Conservation (phyloP, 2,329 filamentous ascomycete species). For the Epichloe sylvatica region DNA sequence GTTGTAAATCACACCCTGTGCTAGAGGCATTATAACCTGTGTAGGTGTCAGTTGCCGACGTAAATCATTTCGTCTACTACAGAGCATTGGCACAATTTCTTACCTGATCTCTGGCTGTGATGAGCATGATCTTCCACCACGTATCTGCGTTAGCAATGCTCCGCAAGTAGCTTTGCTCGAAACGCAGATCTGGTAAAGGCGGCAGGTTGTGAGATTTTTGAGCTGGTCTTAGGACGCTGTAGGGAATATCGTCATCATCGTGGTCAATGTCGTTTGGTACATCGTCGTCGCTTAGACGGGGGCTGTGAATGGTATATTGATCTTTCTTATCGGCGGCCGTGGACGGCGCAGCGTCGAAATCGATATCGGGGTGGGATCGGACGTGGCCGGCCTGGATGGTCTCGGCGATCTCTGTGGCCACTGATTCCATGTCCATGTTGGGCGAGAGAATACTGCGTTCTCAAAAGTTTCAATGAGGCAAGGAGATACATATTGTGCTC, state of each 20-base stretch:
- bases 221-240: slow-evolving; percentile 46
- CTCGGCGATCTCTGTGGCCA: slow-evolving; percentile 56
- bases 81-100: not conserved
- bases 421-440: slow-evolving; percentile 42
- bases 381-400: slow-evolving; percentile 71
- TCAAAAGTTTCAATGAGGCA: not conserved
- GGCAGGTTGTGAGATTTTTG: slow-evolving; percentile 35
- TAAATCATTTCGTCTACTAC: no score
- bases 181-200: slow-evolving; percentile 75
- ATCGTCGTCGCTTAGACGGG: slow-evolving; percentile 12
- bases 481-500: not conserved
- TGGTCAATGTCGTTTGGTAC: slow-evolving; percentile 28
- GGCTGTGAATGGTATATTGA: slow-evolving; percentile 13
- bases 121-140: slow-evolving; percentile 66
- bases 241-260: slow-evolving; percentile 54
- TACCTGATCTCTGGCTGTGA: slow-evolving; percentile 84
- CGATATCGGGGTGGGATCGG: slow-evolving; percentile 54
- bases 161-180: slow-evolving; percentile 94
- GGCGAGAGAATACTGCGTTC: not conserved
- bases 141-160: slow-evolving; percentile 70
- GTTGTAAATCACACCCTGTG: slow-evolving; percentile 83
- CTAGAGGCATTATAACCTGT: slow-evolving; percentile 70
- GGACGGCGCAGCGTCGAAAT: slow-evolving; percentile 67
- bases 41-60: slow-evolving; percentile 4
- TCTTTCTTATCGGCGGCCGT: slow-evolving; percentile 52